phyloP scores from a whole-genome alignment of 2,329 filamentous ascomycete genomes.

The Lasiodiplodia theobromae region DNA sequence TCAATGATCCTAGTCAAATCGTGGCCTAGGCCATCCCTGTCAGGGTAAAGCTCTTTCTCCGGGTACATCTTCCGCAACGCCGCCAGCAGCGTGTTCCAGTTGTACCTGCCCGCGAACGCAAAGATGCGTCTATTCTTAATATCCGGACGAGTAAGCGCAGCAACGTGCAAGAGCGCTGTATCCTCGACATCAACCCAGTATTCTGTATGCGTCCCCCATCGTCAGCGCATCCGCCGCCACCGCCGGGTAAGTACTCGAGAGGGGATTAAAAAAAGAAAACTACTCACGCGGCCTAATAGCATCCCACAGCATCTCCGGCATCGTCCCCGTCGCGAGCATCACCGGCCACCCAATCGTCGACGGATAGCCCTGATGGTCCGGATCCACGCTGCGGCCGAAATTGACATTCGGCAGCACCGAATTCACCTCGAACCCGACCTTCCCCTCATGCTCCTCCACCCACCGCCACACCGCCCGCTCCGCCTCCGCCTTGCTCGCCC shows the following conservation, averaged over 20 bases:
- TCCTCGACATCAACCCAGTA: conserved; percentile 36
- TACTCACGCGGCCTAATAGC: conserved; percentile 9
- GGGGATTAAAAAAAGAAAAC: too few species aligned
- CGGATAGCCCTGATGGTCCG: conserved; percentile 33
- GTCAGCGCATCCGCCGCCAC: neutral
- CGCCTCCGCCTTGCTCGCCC: conserved; percentile 55
- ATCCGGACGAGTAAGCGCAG: conserved; percentile 32
- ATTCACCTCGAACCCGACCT: conserved; percentile 56
- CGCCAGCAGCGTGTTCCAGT: conserved; percentile 29
- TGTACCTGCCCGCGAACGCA: conserved; percentile 31
- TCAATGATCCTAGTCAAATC: conserved; percentile 30
- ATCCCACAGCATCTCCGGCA: conserved; percentile 21
- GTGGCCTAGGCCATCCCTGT: conserved; percentile 30
- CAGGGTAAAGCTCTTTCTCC: conserved; percentile 23
- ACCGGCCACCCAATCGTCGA: conserved; percentile 31
- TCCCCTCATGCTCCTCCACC: conserved; percentile 46
- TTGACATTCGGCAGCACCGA: conserved; percentile 30
- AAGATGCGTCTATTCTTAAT: conserved; percentile 33
- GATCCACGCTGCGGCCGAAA: conserved; percentile 33
- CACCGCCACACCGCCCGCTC: conserved; percentile 58
- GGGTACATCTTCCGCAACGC: conserved; percentile 25
- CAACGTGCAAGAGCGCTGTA: conserved; percentile 36
- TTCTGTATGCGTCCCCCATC: conserved; percentile 1
- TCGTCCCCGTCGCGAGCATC: conserved; percentile 29
- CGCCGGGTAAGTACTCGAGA: neutral